Evolutionary conservation across 768 basidiomycete species (phyloP), one percentile per base, ranked within the genome.

Genomic region (Agaricus subrufescens): DNA sequence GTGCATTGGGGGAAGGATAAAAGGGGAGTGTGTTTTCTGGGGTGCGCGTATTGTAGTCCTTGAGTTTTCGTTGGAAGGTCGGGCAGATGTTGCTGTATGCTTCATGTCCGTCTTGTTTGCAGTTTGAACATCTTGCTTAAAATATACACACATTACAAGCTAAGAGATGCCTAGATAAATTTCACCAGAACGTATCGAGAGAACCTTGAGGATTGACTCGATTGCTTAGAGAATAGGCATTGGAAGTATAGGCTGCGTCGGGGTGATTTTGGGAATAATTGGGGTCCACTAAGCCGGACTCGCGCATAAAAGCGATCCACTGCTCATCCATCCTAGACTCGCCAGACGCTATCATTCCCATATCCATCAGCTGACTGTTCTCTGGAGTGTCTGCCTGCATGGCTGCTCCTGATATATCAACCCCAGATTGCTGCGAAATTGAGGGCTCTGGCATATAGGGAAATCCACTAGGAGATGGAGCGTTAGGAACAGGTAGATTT

Each of bases 231-330:
- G 30, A 38, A 38, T 38, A 38, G 37, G 14, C 37, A 38, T 14
- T 14, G 19, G 19, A 19, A 19, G 19, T 19, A 19, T 19, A 19
- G 37, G 14, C 14, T 14, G 43, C 38, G 37, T 31, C 26, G 31
- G 27, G 27, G 44, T 51, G 55, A 54, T 51, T 37, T 54, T 58
- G 25, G 47, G 44, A 46, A 57, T 50, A 40, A 55, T 62, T 64
- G n/a, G 61, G 64, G 60, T 80, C 76, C 58, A 85, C 61, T 52
- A 85, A 66, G 15, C 82, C 83, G 9, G 81, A 79, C 54, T 84
- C 80, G 38, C 78, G 77, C 79, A 88, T 84, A 61, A 87, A 81
- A 8, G 78, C 75, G 63, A 74, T 77, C 86, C 86, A 88, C 62
- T 81, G 81, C 52, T 85, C 81, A 59, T 85, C 83, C 64, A 85